These are phyloP conservation scores for Heliamphora exappendiculata DNA, from an alignment of 148 eudicot species.

Conservation along the genomic window DNA sequence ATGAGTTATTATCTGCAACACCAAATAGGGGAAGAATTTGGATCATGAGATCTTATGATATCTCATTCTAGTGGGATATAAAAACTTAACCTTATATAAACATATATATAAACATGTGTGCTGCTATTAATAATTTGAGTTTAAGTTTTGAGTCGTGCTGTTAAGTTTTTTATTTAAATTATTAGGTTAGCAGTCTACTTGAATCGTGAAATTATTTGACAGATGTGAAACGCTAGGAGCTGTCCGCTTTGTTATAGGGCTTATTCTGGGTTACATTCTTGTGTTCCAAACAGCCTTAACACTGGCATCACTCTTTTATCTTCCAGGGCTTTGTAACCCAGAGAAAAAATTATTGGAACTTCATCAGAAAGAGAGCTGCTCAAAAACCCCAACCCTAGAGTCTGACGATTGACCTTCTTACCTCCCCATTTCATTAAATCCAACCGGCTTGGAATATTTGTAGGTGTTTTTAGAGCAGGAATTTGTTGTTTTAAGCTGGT, in stretches of 20 bases:
- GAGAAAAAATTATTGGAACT: conserved; percentile 79
- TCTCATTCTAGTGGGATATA: too few relatives aligned
- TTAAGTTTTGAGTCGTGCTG: too few relatives aligned
- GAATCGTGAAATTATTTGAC: background rate
- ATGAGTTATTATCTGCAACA: too few relatives aligned
- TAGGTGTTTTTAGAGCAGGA: conserved; percentile 4
- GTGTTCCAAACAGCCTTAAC: background rate
- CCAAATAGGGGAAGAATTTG: too few relatives aligned
- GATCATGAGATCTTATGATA: too few relatives aligned
- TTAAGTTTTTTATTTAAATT: too few relatives aligned
- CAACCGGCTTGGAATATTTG: background rate
- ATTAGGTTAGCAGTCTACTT: too few relatives aligned
- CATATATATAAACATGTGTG: too few relatives aligned
- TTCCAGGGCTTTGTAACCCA: conserved; percentile 81
- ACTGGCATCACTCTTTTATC: background rate
- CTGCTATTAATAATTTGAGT: too few relatives aligned
- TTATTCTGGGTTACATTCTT: background rate
- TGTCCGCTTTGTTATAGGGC: background rate
- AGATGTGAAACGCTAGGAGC: background rate
- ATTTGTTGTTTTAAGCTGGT: conserved; percentile 3
- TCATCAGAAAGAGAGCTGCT: conserved; percentile 61
- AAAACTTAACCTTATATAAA: too few relatives aligned
- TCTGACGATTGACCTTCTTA: conserved; percentile 27
- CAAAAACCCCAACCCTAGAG: conserved; percentile 46
- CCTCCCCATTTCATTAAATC: background rate